Evolutionary conservation across 1,139 yeast genomes (phyloP), one percentile per base, ranked within the genome.

Genomic region (Hanseniaspora gamundiae): DNA sequence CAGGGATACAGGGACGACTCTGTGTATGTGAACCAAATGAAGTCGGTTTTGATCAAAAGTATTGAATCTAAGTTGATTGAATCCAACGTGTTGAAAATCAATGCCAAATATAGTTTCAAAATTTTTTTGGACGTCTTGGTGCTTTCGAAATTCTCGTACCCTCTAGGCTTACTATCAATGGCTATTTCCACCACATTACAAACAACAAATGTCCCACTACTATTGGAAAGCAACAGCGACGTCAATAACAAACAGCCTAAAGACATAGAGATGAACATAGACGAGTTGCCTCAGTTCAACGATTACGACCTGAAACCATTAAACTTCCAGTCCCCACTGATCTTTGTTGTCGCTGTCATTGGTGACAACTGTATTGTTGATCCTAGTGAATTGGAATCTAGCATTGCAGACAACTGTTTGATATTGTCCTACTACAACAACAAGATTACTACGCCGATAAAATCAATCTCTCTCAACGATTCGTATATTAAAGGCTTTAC

Each of bases 231-330:
- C 61, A 59, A 83, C 17, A 71, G 71, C 50, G 76, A 71, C 49
- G 51, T 65, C 19, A 62, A 62, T 35, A 16, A 60, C 56, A 95
- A 86, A 60, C 80, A 84, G 50, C 97, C 97, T 1, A 84, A 87
- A 1, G 88, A 88, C 57, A 80, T 88, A 38, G 96, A 87, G 24
- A 51, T 66, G 22, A 62, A 62, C 35, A 70, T 73, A 16, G 95
- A 84, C 56, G 95, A 87, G 60, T 79, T 84, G 50, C 97, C 97
- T 1, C 84, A 87, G 0, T 88, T 88, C 57, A 80, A 88, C 39
- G 96, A 87, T 55, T 94, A 62, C 43, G 70, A 66, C 78, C 58
- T 88, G 83, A 91, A 81, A 70, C 55, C 69, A 67, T 50, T 75
- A 80, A 29, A 68, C 54, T 45, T 70, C 59, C 40, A 70, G 42